Evolutionary conservation across 2,329 filamentous ascomycete genomes (phyloP), one percentile per base, ranked within the genome.

Genomic region (Allantophomopsis cytisporea): DNA sequence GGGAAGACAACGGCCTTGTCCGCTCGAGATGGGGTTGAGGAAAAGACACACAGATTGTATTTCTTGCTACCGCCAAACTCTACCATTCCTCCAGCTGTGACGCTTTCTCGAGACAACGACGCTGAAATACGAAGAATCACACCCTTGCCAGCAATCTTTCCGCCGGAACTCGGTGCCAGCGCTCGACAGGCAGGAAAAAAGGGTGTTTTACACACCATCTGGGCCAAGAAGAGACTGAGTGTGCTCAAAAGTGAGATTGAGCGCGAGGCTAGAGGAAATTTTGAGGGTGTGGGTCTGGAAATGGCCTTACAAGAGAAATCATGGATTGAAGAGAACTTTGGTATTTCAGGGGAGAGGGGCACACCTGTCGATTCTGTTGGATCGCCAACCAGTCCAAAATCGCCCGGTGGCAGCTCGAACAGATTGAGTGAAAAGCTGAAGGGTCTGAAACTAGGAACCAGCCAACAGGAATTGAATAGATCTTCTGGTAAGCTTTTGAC

Each of bases 121-220:
- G 57, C 44, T 42, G 60, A 64, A 2, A 69, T 79, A 53, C 67
- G 72, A 33, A 28, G 23, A 28, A 78, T 87, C 11, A 88, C 88
- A 53, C 84, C 86, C 1, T 65, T 94, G 38, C 87, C 87, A 0
- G 87, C 87, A 23, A 89, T 94, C 47, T 94, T 89, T 53, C 80
- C 84, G 1, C 75, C 80, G 0, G 80, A 81, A 43, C 65, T 94
- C 17, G 80, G 82, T 2, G 70, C 72, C 3, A 80, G 74, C 16
- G 73, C 74, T 11, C 68, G 73, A 17, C 66, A 76, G 14, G 73
- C 77, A 1, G 83, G 84, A 6, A 78, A 79, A 50, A 82, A 84
- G 45, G 87, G 87, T 2, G 84, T 94, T 2, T 61, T 94, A 43
- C 88, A 94, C 55, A 94, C 85, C 2, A 76, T 89, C 42, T 95